Percentiles rank a stretch among this genome's conserved stretches.
Evolutionary conservation across 768 basidiomycete genomes (phyloP).

Genomic region (Termitomyces titanicus): DNA sequence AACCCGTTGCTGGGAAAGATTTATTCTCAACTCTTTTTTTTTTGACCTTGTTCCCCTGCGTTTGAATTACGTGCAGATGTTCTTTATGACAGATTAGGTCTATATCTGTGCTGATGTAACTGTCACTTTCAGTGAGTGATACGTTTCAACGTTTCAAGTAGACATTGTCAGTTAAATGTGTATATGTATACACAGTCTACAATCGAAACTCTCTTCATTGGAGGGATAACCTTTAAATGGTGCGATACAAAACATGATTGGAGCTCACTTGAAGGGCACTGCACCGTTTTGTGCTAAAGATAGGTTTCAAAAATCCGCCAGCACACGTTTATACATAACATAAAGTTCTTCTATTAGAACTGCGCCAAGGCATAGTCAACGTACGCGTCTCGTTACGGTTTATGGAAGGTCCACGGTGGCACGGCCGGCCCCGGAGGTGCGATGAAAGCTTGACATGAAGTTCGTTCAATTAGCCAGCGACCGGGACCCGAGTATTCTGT

Average conservation of each 20-base stretch:
- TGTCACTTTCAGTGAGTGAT: neutral
- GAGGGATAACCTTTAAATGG: no score
- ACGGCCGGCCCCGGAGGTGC: neutral
- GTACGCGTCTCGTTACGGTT: neutral
- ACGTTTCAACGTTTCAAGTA: neutral
- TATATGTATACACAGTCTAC: neutral
- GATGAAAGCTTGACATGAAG: neutral
- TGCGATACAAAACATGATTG: neutral
- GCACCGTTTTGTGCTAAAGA: neutral
- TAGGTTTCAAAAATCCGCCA: neutral
- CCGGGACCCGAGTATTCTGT: neutral
- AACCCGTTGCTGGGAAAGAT: neutral
- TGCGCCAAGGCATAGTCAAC: neutral
- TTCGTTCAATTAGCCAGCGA: neutral
- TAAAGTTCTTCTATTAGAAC: neutral
- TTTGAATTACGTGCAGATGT: neutral
- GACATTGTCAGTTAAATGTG: neutral
- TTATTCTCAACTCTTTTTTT: neutral
- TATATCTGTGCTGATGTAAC: neutral
- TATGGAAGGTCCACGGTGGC: neutral
- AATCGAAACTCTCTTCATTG: neutral
- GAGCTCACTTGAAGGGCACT: neutral
- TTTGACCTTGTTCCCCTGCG: neutral
- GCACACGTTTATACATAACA: neutral
- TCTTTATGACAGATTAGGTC: neutral